phyloP scores from a whole-genome alignment of 305 asterid species.

The Solanum hybrid region DNA sequence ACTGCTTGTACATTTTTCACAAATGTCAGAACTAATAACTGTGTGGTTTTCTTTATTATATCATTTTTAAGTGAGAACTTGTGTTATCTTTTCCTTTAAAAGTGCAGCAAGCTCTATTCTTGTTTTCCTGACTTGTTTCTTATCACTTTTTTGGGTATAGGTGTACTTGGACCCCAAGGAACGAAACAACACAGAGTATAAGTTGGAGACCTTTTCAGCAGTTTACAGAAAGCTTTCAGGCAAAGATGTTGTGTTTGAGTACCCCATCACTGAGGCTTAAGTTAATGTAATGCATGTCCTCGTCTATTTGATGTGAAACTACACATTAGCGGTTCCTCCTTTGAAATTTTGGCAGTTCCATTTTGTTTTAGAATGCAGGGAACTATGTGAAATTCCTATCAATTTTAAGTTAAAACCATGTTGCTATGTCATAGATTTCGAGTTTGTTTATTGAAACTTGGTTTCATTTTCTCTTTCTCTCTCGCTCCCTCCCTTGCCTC shows the following conservation, averaged over 20 bases:
- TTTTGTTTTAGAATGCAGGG: conserved; percentile 4
- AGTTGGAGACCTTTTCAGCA: conserved; percentile 13
- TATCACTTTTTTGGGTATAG: neutral
- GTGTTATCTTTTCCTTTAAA: neutral
- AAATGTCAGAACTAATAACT: neutral
- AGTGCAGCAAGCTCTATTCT: neutral
- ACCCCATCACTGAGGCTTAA: conserved; percentile 7
- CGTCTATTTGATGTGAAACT: neutral
- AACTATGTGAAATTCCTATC: neutral
- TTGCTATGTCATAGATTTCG: neutral
- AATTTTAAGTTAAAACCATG: neutral
- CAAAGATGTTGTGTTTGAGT: conserved; percentile 14
- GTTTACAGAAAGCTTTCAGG: conserved; percentile 16
- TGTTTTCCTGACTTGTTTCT: neutral
- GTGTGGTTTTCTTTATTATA: neutral
- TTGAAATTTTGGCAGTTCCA: conserved; percentile 4
- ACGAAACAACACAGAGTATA: conserved; percentile 9
- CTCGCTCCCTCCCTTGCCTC: too few relatives aligned
- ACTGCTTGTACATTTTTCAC: neutral
- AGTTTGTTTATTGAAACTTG: neutral
- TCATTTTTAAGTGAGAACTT: neutral
- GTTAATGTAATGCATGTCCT: neutral
- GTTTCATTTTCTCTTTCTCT: neutral
- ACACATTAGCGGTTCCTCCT: neutral
- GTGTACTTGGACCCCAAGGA: conserved; percentile 15